Base-by-base conservation (phyloP, 1,139 yeast species). In the Sugiyamaella novakii region DNA sequence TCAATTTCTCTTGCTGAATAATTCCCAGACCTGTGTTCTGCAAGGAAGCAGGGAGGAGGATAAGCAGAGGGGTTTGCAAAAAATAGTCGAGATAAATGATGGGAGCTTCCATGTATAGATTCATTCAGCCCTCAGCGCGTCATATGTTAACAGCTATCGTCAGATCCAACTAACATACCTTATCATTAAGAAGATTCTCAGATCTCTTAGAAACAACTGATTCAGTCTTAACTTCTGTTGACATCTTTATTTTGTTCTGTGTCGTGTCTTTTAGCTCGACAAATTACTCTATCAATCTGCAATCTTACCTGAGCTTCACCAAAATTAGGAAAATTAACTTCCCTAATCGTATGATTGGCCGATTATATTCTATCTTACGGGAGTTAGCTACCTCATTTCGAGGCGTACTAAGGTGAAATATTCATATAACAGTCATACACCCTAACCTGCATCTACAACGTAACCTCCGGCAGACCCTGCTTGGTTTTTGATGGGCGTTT, bases 141-240 rank as follows among this genome's bases (percentile, higher is more conserved):
- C n/a, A n/a, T n/a, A n/a, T n/a, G n/a, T n/a, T n/a, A n/a, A n/a
- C n/a, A n/a, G n/a, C n/a, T n/a, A n/a, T n/a, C n/a, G n/a, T n/a
- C n/a, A n/a, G n/a, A n/a, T n/a, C n/a, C n/a, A n/a, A 10, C 5
- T 6, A 12, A 52, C 76, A 52, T 66, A 75, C 79, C 75, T 85
- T 86, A 66, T 86, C 91, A 67, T 85, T 84, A 63, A 86, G 76
- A 62, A 86, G 79, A 65, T 81, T 79, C 70, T 82, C 86, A 47
- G 87, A 82, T 49, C 86, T 71, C 60, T 72, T 65, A 49, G 58
- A 46, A 39, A 47, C 43, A n/a, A 43, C 21, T 27, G 49, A 17
- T 31, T 31, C 29, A 19, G 39, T 19, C 30, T 37, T 44, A 14
- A 19, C 46, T 43, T 34, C 41, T 8, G 47, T 29, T 4, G 47